A percentile compares a stretch with the other conserved stretches of the same genome.
Conservation (phyloP, 495 filamentous ascomycete genomes). For the Xylaria flabelliformis region DNA sequence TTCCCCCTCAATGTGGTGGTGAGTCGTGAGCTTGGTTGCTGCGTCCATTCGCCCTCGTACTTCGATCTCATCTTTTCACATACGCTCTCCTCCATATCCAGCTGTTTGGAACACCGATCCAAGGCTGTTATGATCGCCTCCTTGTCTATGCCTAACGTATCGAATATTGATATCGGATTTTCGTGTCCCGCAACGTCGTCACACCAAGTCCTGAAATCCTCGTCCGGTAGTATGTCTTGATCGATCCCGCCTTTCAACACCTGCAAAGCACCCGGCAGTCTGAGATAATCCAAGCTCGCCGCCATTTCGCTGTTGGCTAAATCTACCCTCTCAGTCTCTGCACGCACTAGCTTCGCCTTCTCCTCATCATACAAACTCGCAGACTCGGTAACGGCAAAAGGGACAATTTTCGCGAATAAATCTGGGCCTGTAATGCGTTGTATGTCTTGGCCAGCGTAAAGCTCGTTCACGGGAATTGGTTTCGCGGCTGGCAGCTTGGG, state of each 20-base stretch:
- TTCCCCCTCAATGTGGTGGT: conserved; percentile 88
- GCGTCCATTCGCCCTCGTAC: conserved; percentile 94
- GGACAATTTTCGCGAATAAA: conserved; percentile 95
- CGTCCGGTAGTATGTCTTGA: conserved; percentile 84
- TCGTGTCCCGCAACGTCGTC: conserved; percentile 86
- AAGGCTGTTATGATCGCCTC: conserved; percentile 70
- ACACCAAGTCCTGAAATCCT: conserved; percentile 93
- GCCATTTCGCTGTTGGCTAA: conserved; percentile 94
- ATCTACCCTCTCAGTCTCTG: conserved; percentile 91
- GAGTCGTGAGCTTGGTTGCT: conserved; percentile 89
- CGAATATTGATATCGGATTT: conserved; percentile 73
- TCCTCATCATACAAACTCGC: conserved; percentile 98
- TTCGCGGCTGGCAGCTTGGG: conserved; percentile 97
- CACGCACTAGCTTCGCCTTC: conserved; percentile 93
- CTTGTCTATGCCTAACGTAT: conserved; percentile 78
- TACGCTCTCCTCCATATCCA: conserved; percentile 96
- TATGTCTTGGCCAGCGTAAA: conserved; percentile 97
- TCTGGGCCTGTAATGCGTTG: conserved; percentile 95
- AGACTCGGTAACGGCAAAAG: conserved; percentile 94
- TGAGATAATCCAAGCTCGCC: conserved; percentile 90
- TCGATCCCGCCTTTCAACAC: conserved; percentile 93
- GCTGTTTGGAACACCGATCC: conserved; percentile 80
- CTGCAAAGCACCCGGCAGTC: conserved; percentile 86
- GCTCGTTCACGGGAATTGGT: conserved; percentile 93
- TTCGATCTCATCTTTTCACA: conserved; percentile 99